phyloP scores from a whole-genome alignment of 257 asterid genomes.

The Gardenia jasminoides region DNA sequence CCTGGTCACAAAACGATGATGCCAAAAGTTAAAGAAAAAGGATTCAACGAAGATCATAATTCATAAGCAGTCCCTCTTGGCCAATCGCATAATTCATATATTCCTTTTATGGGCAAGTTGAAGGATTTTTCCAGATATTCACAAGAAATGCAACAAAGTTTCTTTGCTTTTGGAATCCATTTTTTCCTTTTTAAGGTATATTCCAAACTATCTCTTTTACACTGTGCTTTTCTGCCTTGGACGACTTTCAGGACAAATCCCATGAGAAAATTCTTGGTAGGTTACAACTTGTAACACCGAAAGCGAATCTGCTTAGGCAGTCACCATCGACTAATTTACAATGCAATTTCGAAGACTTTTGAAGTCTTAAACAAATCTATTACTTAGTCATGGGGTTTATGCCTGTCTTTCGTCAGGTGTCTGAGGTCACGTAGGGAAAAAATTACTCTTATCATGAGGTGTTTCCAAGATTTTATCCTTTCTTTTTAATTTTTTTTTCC shows the following conservation, averaged over 20 bases:
- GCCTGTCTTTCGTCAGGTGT: slow-evolving; percentile 19
- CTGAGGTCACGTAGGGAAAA: slow-evolving; percentile 12
- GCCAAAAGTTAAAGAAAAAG: not conserved
- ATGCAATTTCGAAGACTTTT: slow-evolving; percentile 11
- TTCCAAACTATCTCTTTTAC: slow-evolving; percentile 4
- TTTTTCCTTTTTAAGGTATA: not conserved
- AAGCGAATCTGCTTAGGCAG: not conserved
- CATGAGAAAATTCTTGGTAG: slow-evolving; percentile 11
- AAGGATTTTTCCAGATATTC: not conserved
- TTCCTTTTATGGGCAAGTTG: not conserved
- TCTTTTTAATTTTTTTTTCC: not conserved
- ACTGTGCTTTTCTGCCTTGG: not conserved
- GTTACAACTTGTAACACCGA: not conserved
- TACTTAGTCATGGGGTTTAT: not conserved
- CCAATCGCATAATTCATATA: not conserved
- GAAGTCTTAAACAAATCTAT: not conserved
- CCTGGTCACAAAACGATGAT: not conserved
- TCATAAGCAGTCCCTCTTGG: not conserved
- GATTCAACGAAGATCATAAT: no score
- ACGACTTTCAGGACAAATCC: not conserved
- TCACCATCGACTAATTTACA: slow-evolving; percentile 12
- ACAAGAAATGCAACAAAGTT: not conserved
- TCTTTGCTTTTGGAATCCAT: not conserved
- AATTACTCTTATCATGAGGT: no score
- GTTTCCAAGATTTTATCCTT: not conserved